phyloP scores from a whole-genome alignment of 139 green algal species.

The Tetradesmus lagerheimii region DNA sequence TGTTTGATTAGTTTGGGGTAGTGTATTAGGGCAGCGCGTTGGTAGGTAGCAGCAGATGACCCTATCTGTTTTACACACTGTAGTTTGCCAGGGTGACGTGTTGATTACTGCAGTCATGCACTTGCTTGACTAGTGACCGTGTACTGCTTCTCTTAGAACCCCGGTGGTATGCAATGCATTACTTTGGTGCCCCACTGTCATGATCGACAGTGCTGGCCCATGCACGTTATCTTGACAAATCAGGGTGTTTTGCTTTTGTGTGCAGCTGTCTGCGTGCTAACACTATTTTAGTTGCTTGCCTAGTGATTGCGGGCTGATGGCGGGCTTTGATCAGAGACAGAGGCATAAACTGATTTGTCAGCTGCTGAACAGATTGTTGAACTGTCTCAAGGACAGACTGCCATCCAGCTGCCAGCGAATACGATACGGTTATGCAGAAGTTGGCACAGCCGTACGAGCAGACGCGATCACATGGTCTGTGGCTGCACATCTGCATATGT shows the following conservation, averaged over 20 bases:
- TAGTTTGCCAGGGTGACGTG: background rate
- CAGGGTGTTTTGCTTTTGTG: background rate
- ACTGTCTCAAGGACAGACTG: too few relatives aligned
- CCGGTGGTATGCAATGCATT: background rate
- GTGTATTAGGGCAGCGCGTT: background rate
- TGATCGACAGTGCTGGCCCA: background rate
- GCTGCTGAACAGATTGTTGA: too few relatives aligned
- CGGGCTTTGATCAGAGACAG: background rate
- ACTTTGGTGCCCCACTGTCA: background rate
- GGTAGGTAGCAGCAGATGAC: background rate
- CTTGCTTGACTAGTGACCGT: background rate
- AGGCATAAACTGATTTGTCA: too few relatives aligned
- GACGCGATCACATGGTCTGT: too few relatives aligned
- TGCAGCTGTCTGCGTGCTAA: background rate
- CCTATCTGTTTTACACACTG: background rate
- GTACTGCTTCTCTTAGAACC: background rate
- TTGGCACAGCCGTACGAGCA: too few relatives aligned
- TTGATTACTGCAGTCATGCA: background rate
- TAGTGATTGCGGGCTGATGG: background rate
- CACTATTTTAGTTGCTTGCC: background rate
- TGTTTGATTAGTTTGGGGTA: background rate
- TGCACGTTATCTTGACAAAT: background rate
- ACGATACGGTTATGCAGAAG: too few relatives aligned
- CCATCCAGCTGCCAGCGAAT: too few relatives aligned
- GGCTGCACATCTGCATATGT: too few relatives aligned